Conservation (phyloP, 1,284 basidiomycete species). For the Austroboletus niveus region DNA sequence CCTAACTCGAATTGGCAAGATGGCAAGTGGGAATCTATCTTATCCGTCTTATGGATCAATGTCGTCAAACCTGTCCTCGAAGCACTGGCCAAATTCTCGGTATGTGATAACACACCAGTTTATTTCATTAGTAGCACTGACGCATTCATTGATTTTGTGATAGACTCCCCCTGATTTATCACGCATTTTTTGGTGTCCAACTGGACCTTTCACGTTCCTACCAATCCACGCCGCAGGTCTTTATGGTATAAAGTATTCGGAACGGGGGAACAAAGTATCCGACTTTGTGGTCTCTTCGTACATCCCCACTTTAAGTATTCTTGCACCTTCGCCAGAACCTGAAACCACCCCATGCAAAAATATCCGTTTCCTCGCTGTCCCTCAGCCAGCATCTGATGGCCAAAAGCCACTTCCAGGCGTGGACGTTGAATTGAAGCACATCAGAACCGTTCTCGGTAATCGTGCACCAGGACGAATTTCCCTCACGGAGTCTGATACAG, state of each 20-base stretch:
- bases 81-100: background rate
- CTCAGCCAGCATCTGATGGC: background rate
- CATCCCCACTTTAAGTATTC: background rate
- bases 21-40: background rate
- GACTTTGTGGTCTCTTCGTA: background rate
- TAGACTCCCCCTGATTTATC: background rate
- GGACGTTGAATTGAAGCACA: background rate
- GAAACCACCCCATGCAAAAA: background rate
- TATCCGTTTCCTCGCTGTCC: background rate
- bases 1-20: background rate
- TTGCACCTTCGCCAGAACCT: background rate
- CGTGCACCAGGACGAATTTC: background rate
- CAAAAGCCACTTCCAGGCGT: constrained; percentile 4
- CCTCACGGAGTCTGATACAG: background rate
- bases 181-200: background rate
- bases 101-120: background rate
- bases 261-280: too few relatives aligned
- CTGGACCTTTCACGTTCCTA: too few relatives aligned
- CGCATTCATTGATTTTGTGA: too few relatives aligned
- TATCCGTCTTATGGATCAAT: background rate
- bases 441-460: background rate
- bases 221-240: too few relatives aligned
- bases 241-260: too few relatives aligned
- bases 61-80: background rate
- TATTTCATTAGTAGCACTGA: too few relatives aligned